Conservation (phyloP, 441 rosid genomes). For the Adansonia grandidieri region DNA sequence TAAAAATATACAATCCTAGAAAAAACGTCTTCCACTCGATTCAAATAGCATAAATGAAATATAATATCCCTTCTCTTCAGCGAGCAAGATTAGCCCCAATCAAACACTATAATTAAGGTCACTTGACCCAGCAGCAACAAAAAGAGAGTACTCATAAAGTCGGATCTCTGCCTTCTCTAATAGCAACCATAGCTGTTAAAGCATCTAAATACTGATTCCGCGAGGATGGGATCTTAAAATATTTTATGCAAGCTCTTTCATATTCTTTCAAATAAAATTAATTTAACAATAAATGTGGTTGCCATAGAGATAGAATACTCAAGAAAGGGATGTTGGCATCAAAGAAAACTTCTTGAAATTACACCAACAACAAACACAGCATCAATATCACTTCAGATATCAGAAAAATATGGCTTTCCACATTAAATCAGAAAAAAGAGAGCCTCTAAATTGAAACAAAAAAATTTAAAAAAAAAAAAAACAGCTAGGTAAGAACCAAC, state of each 20-base stretch:
- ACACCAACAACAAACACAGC: neutral
- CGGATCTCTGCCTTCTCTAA: neutral
- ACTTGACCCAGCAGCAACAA: neutral
- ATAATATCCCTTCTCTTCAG: neutral
- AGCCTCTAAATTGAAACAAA: neutral
- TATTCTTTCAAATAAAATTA: neutral
- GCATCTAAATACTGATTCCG: neutral
- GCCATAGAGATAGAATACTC: neutral
- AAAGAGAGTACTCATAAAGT: neutral
- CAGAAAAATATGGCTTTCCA: conserved; percentile 1
- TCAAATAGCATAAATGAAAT: neutral
- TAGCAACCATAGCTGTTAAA: neutral
- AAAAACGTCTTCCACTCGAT: neutral
- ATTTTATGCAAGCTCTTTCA: neutral
- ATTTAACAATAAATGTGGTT: neutral
- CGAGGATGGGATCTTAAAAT: neutral
- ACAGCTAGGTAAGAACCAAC: neutral
- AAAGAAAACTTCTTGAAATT: neutral
- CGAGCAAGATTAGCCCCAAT: conserved; percentile 2
- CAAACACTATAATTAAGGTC: neutral
- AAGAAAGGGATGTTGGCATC: neutral
- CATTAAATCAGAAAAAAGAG: neutral
- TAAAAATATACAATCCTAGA: neutral
- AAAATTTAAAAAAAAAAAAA: neutral
- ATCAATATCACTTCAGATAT: neutral